Evolutionary conservation across 352 stramenopile species (phyloP), one percentile per base, ranked within the genome.

Genomic region (Pythium aphanidermatum): DNA sequence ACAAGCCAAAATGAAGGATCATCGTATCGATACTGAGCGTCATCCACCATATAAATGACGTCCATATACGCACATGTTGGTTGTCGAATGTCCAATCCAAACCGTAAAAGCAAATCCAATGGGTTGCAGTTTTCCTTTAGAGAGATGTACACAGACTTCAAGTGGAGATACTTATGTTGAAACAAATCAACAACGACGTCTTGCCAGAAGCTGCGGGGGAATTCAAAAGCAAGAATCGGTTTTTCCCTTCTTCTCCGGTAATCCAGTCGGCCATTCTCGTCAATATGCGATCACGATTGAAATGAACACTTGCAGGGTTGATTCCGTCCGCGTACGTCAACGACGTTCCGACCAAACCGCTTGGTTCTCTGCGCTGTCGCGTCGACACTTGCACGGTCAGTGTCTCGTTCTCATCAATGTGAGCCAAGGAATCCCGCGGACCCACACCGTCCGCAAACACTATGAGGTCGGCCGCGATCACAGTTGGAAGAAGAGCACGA

Each of bases 391-490:
- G 29, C 14, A 14, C 29, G 29, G 14, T 34, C 12, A 41, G 10
- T 37, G 12, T 47, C 23, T 14, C 29, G 14, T 34, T 34, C 29
- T 11, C 11, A n/a, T n/a, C n/a, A n/a, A n/a, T n/a, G n/a, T n/a
- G n/a, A n/a, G n/a, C n/a, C n/a, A n/a, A n/a, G n/a, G n/a, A n/a
- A n/a, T n/a, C n/a, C n/a, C n/a, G n/a, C n/a, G n/a, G n/a, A n/a
- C n/a, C n/a, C n/a, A n/a, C n/a, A n/a, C 33, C 13, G 33, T 39
- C 20, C 44, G 31, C 44, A 32, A 51, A 51, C 10, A 51, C 30
- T 10, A 32, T 51, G 44, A 51, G 44, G 30, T 51, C 44, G 44
- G 44, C 30, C 30, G 44, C 44, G 25, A 29, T 37, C 31, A 45
- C 30, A 27, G 8, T 47, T 45, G 44, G 30, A 37, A 25, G 44